Conservation (phyloP, 169 alveolate species). For the Eimeria falciformis region DNA sequence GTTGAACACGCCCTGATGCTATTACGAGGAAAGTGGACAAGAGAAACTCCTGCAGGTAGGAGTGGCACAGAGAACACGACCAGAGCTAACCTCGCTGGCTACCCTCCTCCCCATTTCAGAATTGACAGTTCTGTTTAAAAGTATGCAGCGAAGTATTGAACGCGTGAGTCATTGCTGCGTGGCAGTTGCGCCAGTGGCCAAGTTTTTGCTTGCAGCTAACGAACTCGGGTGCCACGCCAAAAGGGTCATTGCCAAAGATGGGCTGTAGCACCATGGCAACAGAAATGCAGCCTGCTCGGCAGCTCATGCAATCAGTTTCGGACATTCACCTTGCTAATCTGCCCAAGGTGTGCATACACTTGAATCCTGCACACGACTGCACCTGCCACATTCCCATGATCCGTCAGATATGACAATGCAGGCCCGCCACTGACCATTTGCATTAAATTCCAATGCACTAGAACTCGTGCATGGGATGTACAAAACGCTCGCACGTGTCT, state of each 20-base stretch:
- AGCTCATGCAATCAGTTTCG: not conserved
- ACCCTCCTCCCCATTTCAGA: conserved; percentile 10
- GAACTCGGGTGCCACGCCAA: no score
- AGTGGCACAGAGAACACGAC: not conserved
- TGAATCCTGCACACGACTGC: no score
- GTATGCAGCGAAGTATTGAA: conserved; percentile 48
- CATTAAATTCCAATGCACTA: no score
- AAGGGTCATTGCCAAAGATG: no score
- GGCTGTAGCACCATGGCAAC: not conserved
- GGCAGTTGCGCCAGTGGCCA: not conserved
- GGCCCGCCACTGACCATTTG: no score
- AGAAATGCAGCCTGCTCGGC: not conserved
- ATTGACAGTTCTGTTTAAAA: conserved; percentile 25
- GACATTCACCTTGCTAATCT: not conserved
- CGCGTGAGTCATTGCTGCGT: conserved; percentile 13
- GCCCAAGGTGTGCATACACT: not conserved
- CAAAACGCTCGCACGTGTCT: no score
- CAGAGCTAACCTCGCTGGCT: not conserved
- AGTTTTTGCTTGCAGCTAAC: no score
- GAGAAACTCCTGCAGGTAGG: conserved; percentile 41
- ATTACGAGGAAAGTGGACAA: not conserved
- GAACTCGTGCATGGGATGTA: no score
- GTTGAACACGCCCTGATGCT: conserved; percentile 28
- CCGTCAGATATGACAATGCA: no score
- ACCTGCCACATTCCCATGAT: no score